Conservation (phyloP, 2,329 filamentous ascomycete species). For the Pestalotiopsis sp. region DNA sequence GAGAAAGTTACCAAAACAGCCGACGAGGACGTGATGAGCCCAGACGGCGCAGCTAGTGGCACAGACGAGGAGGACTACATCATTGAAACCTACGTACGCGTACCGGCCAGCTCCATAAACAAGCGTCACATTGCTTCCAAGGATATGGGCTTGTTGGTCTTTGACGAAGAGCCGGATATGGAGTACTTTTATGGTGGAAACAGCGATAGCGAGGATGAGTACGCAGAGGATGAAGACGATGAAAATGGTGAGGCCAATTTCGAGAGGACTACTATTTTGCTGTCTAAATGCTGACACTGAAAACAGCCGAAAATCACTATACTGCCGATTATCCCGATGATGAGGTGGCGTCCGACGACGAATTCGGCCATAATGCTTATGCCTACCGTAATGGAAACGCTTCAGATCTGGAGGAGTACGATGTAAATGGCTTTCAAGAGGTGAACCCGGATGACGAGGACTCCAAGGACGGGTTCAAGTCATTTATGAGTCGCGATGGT, state of each 20-base stretch:
- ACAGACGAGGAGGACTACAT: slow-evolving; percentile 62
- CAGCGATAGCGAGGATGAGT: slow-evolving; percentile 64
- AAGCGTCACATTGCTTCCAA: slow-evolving; percentile 46
- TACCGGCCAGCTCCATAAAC: slow-evolving; percentile 55
- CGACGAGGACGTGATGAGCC: slow-evolving; percentile 30
- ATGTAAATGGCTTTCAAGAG: slow-evolving; percentile 40
- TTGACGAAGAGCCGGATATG: slow-evolving; percentile 60
- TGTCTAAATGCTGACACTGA: slow-evolving; percentile 6
- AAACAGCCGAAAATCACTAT: slow-evolving; percentile 74
- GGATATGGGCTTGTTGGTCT: slow-evolving; percentile 58
- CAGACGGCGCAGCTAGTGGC: slow-evolving; percentile 38
- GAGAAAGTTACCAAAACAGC: slow-evolving; percentile 31
- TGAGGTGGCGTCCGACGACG: slow-evolving; percentile 73
- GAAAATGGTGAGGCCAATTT: slow-evolving; percentile 62
- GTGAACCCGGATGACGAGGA: slow-evolving; percentile 34
- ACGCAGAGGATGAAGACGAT: slow-evolving; percentile 63
- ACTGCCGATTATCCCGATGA: slow-evolving; percentile 81
- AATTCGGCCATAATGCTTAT: slow-evolving; percentile 60
- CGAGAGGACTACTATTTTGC: not conserved
- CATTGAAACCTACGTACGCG: slow-evolving; percentile 66
- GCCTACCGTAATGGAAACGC: slow-evolving; percentile 55
- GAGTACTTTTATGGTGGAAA: slow-evolving; percentile 63
- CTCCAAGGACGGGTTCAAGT: slow-evolving; percentile 26
- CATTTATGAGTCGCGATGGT: slow-evolving; percentile 41
- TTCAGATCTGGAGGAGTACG: slow-evolving; percentile 59